Percentiles rank a stretch among this genome's conserved stretches.
phyloP scores from a whole-genome alignment of 441 rosid genomes.

The Theobroma grandiflorum region DNA sequence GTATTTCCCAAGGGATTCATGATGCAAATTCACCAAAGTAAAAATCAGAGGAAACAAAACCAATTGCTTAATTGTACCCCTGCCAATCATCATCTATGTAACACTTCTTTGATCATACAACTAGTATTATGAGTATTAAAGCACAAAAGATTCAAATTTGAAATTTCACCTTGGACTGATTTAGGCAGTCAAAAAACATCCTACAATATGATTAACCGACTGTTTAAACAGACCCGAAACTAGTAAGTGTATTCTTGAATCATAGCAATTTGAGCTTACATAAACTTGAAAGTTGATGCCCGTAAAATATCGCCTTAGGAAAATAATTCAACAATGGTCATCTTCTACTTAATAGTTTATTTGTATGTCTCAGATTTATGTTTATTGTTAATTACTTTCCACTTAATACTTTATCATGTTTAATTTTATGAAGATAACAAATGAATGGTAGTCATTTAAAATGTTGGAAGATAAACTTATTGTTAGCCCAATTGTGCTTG shows the following conservation, averaged over 20 bases:
- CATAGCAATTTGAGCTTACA: not conserved
- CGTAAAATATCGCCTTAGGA: not conserved
- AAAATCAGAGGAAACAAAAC: not conserved
- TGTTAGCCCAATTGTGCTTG: not conserved
- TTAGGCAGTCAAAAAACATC: not conserved
- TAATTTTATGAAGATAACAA: constrained; percentile 3
- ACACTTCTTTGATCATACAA: not conserved
- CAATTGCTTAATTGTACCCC: constrained; percentile 5
- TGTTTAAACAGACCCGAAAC: not conserved
- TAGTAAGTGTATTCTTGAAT: not conserved
- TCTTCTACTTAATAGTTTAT: not conserved
- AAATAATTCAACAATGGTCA: not conserved
- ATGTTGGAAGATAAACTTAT: not conserved
- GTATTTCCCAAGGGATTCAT: not conserved
- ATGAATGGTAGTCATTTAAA: not conserved
- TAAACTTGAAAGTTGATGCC: not conserved
- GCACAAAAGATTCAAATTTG: constrained; percentile 34
- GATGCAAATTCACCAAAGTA: constrained; percentile 1
- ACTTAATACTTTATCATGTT: not conserved
- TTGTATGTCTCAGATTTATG: not conserved
- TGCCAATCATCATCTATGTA: constrained; percentile 1
- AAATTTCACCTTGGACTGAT: not conserved
- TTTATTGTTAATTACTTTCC: not conserved
- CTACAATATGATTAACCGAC: not conserved
- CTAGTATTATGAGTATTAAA: not conserved